phyloP scores from a whole-genome alignment of 371 early-diverging fungal genomes.

The Apophysomyces sp. region DNA sequence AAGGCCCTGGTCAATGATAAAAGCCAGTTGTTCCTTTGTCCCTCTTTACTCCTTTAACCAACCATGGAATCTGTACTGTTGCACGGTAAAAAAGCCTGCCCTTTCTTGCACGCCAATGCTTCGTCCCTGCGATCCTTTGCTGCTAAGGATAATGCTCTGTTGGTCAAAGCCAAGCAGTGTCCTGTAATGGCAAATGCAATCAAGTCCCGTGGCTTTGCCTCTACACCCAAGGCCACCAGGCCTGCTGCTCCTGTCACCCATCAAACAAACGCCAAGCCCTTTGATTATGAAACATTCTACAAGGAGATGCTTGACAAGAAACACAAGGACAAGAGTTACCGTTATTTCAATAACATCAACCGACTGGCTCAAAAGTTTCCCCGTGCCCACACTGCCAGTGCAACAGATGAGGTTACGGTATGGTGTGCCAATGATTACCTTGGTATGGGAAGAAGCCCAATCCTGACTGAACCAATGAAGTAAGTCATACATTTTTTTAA shows the following conservation, averaged over 20 bases:
- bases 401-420: slow-evolving; percentile 83
- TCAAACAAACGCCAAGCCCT: slow-evolving; percentile 30
- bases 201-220: slow-evolving; percentile 45
- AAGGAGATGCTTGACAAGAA: slow-evolving; percentile 81
- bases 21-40: background rate
- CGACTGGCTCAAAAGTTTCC: slow-evolving; percentile 86
- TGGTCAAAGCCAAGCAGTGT: slow-evolving; percentile 73
- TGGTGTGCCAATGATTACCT: slow-evolving; percentile 98
- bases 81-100: slow-evolving; percentile 62
- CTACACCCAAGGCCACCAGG: slow-evolving; percentile 23
- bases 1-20: background rate
- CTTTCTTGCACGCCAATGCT: slow-evolving; percentile 75
- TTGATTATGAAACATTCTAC: slow-evolving; percentile 84
- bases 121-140: slow-evolving; percentile 64
- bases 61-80: slow-evolving; percentile 50
- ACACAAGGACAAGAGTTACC: slow-evolving; percentile 88
- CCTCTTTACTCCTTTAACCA: background rate
- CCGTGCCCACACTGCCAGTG: slow-evolving; percentile 83
- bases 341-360: slow-evolving; percentile 97
- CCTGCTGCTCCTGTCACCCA: slow-evolving; percentile 25
- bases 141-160: slow-evolving; percentile 46
- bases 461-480: slow-evolving; percentile 83
- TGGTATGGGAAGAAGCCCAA: slow-evolving; percentile 84
- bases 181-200: slow-evolving; percentile 83
- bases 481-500: too few species aligned